Conservation (phyloP, 768 basidiomycete species). For the Coprinopsis marcescibilis region DNA sequence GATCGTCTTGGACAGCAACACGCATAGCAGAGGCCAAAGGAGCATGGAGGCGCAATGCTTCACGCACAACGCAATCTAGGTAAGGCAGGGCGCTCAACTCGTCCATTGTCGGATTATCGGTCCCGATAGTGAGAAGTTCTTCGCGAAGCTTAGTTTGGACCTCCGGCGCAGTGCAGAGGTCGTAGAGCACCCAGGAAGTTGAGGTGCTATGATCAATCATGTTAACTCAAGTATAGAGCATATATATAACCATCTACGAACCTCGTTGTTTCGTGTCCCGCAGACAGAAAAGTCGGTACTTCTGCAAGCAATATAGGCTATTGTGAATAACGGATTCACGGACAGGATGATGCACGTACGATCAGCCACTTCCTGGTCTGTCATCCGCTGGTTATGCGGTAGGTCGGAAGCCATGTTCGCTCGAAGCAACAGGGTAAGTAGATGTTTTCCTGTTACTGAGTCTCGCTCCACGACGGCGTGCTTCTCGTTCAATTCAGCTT, state of each 20-base stretch:
- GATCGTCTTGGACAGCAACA: slow-evolving; percentile 43
- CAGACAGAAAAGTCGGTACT: slow-evolving; percentile 55
- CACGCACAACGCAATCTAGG: slow-evolving; percentile 57
- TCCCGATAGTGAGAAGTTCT: slow-evolving; percentile 45
- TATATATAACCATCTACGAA: neutral
- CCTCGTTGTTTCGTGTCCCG: slow-evolving; percentile 53
- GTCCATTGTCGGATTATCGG: slow-evolving; percentile 62
- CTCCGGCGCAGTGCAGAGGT: slow-evolving; percentile 40
- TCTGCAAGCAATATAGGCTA: slow-evolving; percentile 34
- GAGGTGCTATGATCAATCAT: slow-evolving; percentile 27
- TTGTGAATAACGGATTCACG: no score
- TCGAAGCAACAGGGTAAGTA: slow-evolving; percentile 53
- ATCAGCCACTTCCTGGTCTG: slow-evolving; percentile 56
- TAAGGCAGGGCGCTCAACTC: slow-evolving; percentile 59
- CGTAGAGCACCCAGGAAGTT: slow-evolving; percentile 54
- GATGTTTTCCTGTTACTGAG: slow-evolving; percentile 38
- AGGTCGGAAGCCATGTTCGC: slow-evolving; percentile 63
- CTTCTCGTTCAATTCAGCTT: slow-evolving; percentile 27
- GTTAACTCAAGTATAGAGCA: neutral
- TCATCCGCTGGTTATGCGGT: slow-evolving; percentile 46
- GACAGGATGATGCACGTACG: slow-evolving; percentile 28
- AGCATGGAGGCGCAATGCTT: slow-evolving; percentile 50
- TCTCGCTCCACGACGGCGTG: slow-evolving; percentile 25
- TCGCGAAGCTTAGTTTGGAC: slow-evolving; percentile 51
- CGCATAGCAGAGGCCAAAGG: slow-evolving; percentile 43